phyloP scores from a whole-genome alignment of 768 basidiomycete genomes.

The Trametes coccinea region DNA sequence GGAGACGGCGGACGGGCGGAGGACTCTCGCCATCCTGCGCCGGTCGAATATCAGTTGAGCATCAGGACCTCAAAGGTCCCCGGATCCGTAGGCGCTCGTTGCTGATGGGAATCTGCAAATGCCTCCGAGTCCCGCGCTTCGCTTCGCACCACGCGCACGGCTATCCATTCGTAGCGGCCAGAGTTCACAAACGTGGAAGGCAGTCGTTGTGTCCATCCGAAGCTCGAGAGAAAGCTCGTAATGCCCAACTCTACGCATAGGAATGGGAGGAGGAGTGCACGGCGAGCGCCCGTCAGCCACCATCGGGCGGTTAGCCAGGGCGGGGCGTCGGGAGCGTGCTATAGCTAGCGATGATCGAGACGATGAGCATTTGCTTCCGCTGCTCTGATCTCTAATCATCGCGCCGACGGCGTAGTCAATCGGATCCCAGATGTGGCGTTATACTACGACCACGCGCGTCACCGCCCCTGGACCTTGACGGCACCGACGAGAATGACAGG shows the following conservation, averaged over 20 bases:
- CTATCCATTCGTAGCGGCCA: neutral
- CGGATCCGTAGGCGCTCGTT: neutral
- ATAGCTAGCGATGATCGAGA: constrained; percentile 2
- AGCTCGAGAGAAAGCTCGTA: neutral
- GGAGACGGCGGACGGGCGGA: neutral
- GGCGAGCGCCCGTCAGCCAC: neutral
- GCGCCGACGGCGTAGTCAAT: constrained; percentile 10
- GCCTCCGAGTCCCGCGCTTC: neutral
- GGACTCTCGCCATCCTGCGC: neutral
- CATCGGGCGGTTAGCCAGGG: neutral
- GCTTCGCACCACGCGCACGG: neutral
- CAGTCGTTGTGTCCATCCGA: neutral
- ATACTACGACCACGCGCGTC: constrained; percentile 10
- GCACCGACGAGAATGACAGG: constrained; percentile 6
- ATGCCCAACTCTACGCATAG: neutral
- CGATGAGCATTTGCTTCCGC: constrained; percentile 13
- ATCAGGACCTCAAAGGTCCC: constrained; percentile 3
- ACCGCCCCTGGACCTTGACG: constrained; percentile 8
- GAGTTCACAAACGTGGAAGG: neutral
- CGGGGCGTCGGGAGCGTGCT: neutral
- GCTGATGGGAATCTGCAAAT: constrained; percentile 10
- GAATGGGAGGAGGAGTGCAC: neutral
- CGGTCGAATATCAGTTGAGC: constrained; percentile 3
- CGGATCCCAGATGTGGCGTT: constrained; percentile 24
- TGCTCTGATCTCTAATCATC: neutral